These are phyloP conservation scores for Backusella morwellensis DNA, from an alignment of 192 early-diverging fungal species.

Conservation along the genomic window DNA sequence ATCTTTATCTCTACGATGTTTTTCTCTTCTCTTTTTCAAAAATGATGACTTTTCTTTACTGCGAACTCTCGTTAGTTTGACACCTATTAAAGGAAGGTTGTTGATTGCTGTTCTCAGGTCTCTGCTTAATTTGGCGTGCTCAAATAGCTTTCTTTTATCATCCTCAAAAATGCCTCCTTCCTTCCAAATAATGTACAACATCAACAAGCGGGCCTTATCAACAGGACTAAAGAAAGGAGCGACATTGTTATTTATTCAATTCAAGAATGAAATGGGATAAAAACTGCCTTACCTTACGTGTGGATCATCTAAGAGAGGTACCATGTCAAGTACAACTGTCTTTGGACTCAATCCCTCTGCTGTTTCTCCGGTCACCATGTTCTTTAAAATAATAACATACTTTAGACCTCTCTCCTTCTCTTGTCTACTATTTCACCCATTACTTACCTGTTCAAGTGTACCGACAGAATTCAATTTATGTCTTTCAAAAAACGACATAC, in stretches of 20 bases:
- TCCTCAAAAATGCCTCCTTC: conserved; percentile 74
- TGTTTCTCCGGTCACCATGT: conserved; percentile 80
- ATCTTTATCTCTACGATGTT: conserved; percentile 47
- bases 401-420: background rate
- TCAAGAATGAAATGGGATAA: background rate
- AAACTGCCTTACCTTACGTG: conserved; percentile 25
- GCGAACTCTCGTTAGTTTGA: conserved; percentile 54
- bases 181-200: conserved; percentile 76
- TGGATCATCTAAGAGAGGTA: conserved; percentile 76
- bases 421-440: background rate
- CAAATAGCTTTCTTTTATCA: conserved; percentile 70
- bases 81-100: conserved; percentile 67
- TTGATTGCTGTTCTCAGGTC: conserved; percentile 75
- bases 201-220: conserved; percentile 78
- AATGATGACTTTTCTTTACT: conserved; percentile 47
- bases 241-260: background rate
- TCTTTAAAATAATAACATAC: conserved; percentile 32
- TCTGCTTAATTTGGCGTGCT: conserved; percentile 64
- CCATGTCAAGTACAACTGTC: conserved; percentile 76
- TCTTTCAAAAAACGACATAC: conserved; percentile 70
- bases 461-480: conserved; percentile 67
- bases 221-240: conserved; percentile 21
- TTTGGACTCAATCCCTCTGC: conserved; percentile 68
- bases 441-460: conserved; percentile 65
- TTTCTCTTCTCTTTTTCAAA: conserved; percentile 42